Evolutionary conservation across 345 rosid species (phyloP).

Genomic region (Erodium maritimum): DNA sequence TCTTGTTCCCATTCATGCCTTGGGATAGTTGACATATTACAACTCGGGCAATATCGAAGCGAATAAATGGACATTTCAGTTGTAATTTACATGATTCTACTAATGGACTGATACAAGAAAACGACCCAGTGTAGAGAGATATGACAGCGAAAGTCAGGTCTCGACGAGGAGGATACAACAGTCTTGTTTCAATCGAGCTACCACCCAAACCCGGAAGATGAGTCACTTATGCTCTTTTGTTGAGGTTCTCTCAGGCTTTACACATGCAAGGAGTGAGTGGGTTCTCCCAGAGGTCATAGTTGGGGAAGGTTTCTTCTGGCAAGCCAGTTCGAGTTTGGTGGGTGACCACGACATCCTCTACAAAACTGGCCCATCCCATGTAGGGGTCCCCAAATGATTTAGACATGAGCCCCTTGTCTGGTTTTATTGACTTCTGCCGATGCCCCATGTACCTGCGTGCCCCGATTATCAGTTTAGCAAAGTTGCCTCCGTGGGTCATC

Average conservation of each 20-base stretch:
- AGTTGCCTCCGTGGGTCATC: slow-evolving; percentile 99
- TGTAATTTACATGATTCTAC: too few relatives aligned
- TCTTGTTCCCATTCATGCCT: too few relatives aligned
- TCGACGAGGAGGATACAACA: too few relatives aligned
- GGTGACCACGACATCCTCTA: slow-evolving; percentile 86
- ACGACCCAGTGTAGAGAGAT: too few relatives aligned
- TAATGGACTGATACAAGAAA: too few relatives aligned
- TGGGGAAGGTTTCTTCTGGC: slow-evolving; percentile 99
- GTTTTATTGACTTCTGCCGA: slow-evolving; percentile 85
- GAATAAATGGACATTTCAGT: too few relatives aligned
- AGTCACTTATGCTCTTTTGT: too few relatives aligned
- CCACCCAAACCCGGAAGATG: too few relatives aligned
- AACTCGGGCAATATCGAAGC: too few relatives aligned
- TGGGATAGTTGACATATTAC: too few relatives aligned
- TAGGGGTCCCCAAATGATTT: slow-evolving; percentile 98
- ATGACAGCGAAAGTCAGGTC: too few relatives aligned
- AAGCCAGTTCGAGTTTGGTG: slow-evolving; percentile 97
- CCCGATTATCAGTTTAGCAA: slow-evolving; percentile 92
- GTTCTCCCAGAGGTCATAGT: slow-evolving; percentile 97
- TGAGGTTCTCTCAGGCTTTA: slow-evolving; percentile 90
- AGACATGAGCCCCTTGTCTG: slow-evolving; percentile 98
- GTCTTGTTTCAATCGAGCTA: too few relatives aligned
- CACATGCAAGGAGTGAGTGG: slow-evolving; percentile 99
- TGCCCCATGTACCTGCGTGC: slow-evolving; percentile 97
- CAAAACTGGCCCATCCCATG: slow-evolving; percentile 96